Evolutionary conservation across 106 monocot species (phyloP).

Genomic region (Platanthera zijinensis): DNA sequence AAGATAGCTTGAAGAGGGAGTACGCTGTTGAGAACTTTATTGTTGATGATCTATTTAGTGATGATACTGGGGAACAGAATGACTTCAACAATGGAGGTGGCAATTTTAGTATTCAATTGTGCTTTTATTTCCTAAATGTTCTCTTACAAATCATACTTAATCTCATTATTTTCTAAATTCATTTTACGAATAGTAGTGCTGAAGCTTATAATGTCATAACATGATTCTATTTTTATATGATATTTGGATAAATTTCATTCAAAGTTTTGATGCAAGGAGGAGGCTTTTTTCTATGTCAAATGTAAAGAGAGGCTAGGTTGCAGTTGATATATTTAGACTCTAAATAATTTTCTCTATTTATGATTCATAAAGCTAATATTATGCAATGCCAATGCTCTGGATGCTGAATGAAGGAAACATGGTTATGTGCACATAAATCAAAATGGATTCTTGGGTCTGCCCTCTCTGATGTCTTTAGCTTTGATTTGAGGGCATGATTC

Average conservation of each 20-base stretch:
- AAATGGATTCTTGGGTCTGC: too few species aligned
- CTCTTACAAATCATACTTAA: not conserved
- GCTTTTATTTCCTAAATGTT: not conserved
- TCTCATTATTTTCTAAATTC: too few species aligned
- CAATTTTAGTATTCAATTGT: not conserved
- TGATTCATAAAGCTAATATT: not conserved
- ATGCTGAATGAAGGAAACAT: too few species aligned
- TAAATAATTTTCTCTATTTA: not conserved
- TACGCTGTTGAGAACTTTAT: slow-evolving; percentile 82
- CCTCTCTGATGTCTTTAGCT: too few species aligned
- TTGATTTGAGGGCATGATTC: too few species aligned
- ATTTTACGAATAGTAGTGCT: not conserved
- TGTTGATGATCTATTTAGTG: slow-evolving; percentile 75
- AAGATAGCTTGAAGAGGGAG: slow-evolving; percentile 36
- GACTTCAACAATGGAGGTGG: slow-evolving; percentile 54
- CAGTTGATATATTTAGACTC: slow-evolving; percentile 1
- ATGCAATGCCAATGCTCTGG: too few species aligned
- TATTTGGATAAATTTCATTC: not conserved
- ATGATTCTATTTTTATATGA: not conserved
- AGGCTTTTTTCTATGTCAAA: not conserved
- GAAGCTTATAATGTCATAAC: not conserved
- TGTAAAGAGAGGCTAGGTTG: not conserved
- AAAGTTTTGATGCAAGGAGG: not conserved
- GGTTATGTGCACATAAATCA: too few species aligned
- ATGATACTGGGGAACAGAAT: slow-evolving; percentile 61